A percentile compares a stretch with the other conserved stretches of the same genome.
phyloP scores from a whole-genome alignment of 2,329 filamentous ascomycete genomes.

The Fusarium nematophilum region DNA sequence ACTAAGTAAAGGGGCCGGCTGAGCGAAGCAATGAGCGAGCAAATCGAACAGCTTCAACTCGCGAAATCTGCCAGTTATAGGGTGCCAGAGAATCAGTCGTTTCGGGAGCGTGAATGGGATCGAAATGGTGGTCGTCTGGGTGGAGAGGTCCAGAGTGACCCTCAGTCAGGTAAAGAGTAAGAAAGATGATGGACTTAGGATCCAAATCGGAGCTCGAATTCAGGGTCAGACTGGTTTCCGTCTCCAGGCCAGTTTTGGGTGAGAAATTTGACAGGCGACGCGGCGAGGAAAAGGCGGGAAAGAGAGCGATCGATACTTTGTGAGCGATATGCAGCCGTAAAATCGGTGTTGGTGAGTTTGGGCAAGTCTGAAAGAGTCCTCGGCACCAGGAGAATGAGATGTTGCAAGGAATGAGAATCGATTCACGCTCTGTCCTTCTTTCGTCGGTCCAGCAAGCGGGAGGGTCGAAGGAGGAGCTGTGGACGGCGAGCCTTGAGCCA shows the following conservation, averaged over 20 bases:
- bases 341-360: constrained; percentile 27
- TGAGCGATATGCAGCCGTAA: constrained; percentile 41
- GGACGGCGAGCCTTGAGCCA: constrained; percentile 13
- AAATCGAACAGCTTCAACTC: neutral
- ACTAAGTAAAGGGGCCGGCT: constrained; percentile 1
- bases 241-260: neutral
- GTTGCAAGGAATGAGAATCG: constrained; percentile 30
- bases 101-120: neutral
- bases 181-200: neutral
- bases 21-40: neutral
- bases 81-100: neutral
- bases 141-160: no score
- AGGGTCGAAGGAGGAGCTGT: constrained; percentile 27
- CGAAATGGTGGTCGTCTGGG: neutral
- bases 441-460: constrained; percentile 7
- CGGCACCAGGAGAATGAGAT: constrained; percentile 28
- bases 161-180: constrained; percentile 6
- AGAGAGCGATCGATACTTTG: constrained; percentile 34
- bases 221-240: neutral
- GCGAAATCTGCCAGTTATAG: neutral
- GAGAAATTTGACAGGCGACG: neutral
- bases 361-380: constrained; percentile 22
- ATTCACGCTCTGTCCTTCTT: constrained; percentile 19
- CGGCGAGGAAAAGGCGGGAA: neutral
- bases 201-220: neutral